These are phyloP conservation scores for Laetiporus sulphureus DNA, from an alignment of 1,284 basidiomycete species.

Conservation along the genomic window DNA sequence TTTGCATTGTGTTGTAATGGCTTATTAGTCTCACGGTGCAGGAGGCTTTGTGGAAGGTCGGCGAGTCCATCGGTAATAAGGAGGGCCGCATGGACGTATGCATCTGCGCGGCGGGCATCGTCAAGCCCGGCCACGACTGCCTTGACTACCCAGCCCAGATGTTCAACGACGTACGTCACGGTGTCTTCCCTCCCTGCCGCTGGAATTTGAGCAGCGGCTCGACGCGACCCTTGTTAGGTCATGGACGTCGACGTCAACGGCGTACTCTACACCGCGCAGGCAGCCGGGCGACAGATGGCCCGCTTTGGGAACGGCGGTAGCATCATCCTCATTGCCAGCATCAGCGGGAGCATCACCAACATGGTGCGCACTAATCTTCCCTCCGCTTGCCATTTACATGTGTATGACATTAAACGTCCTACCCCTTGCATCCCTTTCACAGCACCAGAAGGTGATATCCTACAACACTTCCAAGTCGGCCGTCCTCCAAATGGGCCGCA, in stretches of 20 bases:
- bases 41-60: slow-evolving; percentile 43
- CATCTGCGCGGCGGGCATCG: slow-evolving; percentile 54
- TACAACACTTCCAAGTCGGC: slow-evolving; percentile 82
- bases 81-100: slow-evolving; percentile 69
- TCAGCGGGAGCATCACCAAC: slow-evolving; percentile 84
- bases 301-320: slow-evolving; percentile 69
- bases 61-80: slow-evolving; percentile 52
- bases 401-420: too few species aligned
- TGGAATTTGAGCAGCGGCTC: background rate
- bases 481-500: slow-evolving; percentile 77
- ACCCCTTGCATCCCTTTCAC: too few species aligned
- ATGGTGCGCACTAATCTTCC: too few species aligned
- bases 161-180: slow-evolving; percentile 60
- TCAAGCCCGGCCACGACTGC: slow-evolving; percentile 57
- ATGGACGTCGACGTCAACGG: slow-evolving; percentile 74
- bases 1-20: slow-evolving; percentile 16
- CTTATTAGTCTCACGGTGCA: too few species aligned
- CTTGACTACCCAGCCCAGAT: slow-evolving; percentile 65
- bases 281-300: slow-evolving; percentile 71
- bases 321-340: slow-evolving; percentile 80
- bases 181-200: too few species aligned
- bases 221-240: slow-evolving; percentile 37
- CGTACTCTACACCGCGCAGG: slow-evolving; percentile 73
- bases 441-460: slow-evolving; percentile 72
- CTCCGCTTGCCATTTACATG: background rate